A percentile compares a stretch with the other conserved stretches of the same genome.
These are phyloP conservation scores for Cryphonectria carpinicola DNA, from an alignment of 2,329 filamentous ascomycete species.

Conservation along the genomic window DNA sequence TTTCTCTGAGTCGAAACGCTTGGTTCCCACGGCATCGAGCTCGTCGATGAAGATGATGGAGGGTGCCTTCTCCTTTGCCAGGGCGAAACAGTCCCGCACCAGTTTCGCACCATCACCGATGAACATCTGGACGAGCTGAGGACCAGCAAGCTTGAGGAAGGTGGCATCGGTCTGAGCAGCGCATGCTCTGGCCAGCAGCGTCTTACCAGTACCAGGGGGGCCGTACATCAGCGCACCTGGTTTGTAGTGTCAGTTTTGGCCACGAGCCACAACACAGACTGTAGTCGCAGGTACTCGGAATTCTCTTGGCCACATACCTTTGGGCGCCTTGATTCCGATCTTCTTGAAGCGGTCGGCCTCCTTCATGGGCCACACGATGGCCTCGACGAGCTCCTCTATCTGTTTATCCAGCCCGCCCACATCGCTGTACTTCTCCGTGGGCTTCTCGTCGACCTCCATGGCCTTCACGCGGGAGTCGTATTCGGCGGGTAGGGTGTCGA, in stretches of 20 bases:
- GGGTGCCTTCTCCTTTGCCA: slow-evolving; percentile 98
- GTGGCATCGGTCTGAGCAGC: slow-evolving; percentile 98
- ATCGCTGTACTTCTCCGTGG: slow-evolving; percentile 97
- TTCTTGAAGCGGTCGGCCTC: slow-evolving; percentile 99
- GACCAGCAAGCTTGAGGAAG: slow-evolving; percentile 96
- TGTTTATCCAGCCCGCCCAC: slow-evolving; percentile 98
- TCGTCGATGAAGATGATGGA: slow-evolving; percentile 99
- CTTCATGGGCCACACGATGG: slow-evolving; percentile 99
- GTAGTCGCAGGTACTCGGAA: not conserved
- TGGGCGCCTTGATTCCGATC: slow-evolving; percentile 98
- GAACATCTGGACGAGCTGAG: slow-evolving; percentile 99
- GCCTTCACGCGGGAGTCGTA: slow-evolving; percentile 99
- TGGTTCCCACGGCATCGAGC: slow-evolving; percentile 95
- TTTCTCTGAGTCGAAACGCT: slow-evolving; percentile 98
- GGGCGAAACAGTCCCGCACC: slow-evolving; percentile 93
- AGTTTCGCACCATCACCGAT: slow-evolving; percentile 98
- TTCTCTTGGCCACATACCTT: slow-evolving; percentile 64
- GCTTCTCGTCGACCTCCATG: slow-evolving; percentile 99
- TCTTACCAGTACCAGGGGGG: slow-evolving; percentile 87
- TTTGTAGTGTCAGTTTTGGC: slow-evolving; percentile 14
- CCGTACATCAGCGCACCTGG: slow-evolving; percentile 97
- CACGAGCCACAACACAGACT: slow-evolving; percentile 16
- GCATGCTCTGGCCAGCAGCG: slow-evolving; percentile 89
- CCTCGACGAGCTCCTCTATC: slow-evolving; percentile 97
- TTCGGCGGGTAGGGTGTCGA: slow-evolving; percentile 95